Percentiles rank a stretch among this genome's conserved stretches.
Conservation (phyloP, 208 protist genomes). For the Crithidia bombi region DNA sequence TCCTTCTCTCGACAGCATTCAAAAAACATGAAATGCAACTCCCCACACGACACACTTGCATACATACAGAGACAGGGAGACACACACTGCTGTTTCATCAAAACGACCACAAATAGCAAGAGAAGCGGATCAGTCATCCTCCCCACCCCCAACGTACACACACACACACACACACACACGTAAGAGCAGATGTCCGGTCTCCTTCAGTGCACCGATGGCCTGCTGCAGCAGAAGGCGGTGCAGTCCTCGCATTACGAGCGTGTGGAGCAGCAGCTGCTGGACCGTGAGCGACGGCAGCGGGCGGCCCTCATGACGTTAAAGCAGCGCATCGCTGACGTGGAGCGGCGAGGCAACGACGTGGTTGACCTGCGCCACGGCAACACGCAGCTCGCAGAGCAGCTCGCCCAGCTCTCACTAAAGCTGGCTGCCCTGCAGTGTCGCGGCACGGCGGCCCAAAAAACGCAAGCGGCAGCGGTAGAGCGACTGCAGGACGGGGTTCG, state of each 20-base stretch:
- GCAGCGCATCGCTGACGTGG: slow-evolving; percentile 58
- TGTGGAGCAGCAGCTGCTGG: slow-evolving; percentile 60
- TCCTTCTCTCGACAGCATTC: too few species aligned
- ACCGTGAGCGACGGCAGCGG: slow-evolving; percentile 58
- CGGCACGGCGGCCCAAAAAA: slow-evolving; percentile 27
- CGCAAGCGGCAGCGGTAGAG: slow-evolving; percentile 24
- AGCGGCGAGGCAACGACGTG: slow-evolving; percentile 58
- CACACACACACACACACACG: slow-evolving; percentile 2
- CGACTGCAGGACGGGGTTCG: slow-evolving; percentile 38
- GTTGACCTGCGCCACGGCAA: slow-evolving; percentile 51
- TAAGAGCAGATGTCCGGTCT: slow-evolving; percentile 50
- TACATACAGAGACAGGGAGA: too few species aligned
- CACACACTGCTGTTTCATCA: not conserved
- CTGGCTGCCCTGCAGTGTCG: slow-evolving; percentile 52
- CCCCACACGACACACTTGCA: too few species aligned
- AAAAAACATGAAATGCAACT: too few species aligned
- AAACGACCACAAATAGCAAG: not conserved
- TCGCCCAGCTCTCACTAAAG: slow-evolving; percentile 52
- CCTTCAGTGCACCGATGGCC: slow-evolving; percentile 66
- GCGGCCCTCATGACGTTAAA: slow-evolving; percentile 49
- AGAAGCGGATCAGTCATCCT: too few species aligned
- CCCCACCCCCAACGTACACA: not conserved
- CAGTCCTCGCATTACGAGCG: slow-evolving; percentile 70
- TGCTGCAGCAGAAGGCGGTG: slow-evolving; percentile 80
- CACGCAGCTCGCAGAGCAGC: slow-evolving; percentile 46